Conservation (phyloP, 2,329 filamentous ascomycete species). For the Nemania abortiva region DNA sequence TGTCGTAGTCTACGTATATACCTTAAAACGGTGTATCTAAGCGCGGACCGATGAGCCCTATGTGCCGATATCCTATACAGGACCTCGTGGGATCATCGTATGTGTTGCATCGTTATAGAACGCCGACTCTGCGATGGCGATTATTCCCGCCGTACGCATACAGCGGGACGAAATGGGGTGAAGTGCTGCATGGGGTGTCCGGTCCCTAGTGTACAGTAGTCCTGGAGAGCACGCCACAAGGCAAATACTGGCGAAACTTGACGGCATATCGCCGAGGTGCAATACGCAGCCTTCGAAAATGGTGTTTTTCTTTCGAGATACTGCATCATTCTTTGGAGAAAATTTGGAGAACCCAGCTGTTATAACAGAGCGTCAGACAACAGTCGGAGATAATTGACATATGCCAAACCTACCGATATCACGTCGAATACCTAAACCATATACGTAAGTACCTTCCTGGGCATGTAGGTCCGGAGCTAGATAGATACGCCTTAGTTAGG, state of each 20-base stretch:
- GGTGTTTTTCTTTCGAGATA: slow-evolving; percentile 5
- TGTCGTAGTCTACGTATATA: slow-evolving; percentile 7
- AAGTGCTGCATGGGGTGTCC: background rate
- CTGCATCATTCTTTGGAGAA: slow-evolving; percentile 16
- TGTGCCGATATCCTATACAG: slow-evolving; percentile 9
- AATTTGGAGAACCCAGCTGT: background rate
- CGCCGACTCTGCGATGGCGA: background rate
- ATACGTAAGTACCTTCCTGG: background rate
- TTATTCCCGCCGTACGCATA: background rate
- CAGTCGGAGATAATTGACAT: background rate
- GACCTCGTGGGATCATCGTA: slow-evolving; percentile 12
- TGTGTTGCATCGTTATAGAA: background rate
- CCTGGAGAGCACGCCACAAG: slow-evolving; percentile 26
- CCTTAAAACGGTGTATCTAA: slow-evolving; percentile 11
- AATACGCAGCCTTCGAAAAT: slow-evolving; percentile 19
- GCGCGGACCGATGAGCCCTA: slow-evolving; percentile 7
- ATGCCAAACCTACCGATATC: slow-evolving; percentile 6
- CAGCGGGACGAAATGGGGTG: slow-evolving; percentile 7
- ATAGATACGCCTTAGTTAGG: background rate
- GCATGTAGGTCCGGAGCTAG: background rate
- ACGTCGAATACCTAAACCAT: background rate
- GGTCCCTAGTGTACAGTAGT: too few species aligned
- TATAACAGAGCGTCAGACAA: background rate
- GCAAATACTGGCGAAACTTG: slow-evolving; percentile 34
- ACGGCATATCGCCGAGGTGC: slow-evolving; percentile 20